A percentile compares a stretch with the other conserved stretches of the same genome.
phyloP scores from a whole-genome alignment of 2,329 filamentous ascomycete species.

The Apiospora marii region DNA sequence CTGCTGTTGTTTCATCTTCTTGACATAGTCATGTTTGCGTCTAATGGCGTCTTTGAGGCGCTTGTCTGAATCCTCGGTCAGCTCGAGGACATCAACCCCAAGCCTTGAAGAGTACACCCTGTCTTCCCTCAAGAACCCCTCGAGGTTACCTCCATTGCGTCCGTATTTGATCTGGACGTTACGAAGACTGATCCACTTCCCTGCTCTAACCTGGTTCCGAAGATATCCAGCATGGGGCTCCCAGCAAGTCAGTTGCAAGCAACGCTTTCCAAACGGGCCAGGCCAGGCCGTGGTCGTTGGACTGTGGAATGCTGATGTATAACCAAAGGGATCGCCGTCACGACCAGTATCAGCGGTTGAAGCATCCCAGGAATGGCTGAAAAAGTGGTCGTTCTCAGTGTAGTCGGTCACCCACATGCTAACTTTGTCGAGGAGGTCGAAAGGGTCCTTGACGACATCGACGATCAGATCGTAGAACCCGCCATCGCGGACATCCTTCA shows the following conservation, averaged over 20 bases:
- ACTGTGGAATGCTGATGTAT: slow-evolving; percentile 48
- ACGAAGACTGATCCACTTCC: slow-evolving; percentile 69
- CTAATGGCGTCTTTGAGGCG: slow-evolving; percentile 64
- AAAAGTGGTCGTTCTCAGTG: slow-evolving; percentile 73
- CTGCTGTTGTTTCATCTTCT: slow-evolving; percentile 39
- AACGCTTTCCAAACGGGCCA: slow-evolving; percentile 77
- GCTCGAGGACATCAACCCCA: slow-evolving; percentile 62
- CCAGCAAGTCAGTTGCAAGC: slow-evolving; percentile 75
- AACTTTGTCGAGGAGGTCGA: slow-evolving; percentile 52
- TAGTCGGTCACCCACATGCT: slow-evolving; percentile 85
- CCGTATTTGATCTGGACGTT: slow-evolving; percentile 77
- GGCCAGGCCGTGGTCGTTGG: slow-evolving; percentile 60
- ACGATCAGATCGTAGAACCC: slow-evolving; percentile 75
- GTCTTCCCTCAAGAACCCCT: slow-evolving; percentile 76
- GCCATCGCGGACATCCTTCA: slow-evolving; percentile 66
- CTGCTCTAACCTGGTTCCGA: slow-evolving; percentile 61
- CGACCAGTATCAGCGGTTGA: slow-evolving; percentile 41
- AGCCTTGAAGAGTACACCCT: slow-evolving; percentile 54
- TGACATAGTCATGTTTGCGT: slow-evolving; percentile 72
- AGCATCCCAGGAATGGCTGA: slow-evolving; percentile 51
- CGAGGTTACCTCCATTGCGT: slow-evolving; percentile 62
- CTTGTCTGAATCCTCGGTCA: slow-evolving; percentile 51
- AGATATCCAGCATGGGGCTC: slow-evolving; percentile 70
- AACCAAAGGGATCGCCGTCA: slow-evolving; percentile 65
- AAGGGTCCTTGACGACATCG: slow-evolving; percentile 68